Percentiles rank a stretch among this genome's conserved stretches.
Evolutionary conservation across 768 basidiomycete species (phyloP).

Genomic region (Jaapia argillacea): DNA sequence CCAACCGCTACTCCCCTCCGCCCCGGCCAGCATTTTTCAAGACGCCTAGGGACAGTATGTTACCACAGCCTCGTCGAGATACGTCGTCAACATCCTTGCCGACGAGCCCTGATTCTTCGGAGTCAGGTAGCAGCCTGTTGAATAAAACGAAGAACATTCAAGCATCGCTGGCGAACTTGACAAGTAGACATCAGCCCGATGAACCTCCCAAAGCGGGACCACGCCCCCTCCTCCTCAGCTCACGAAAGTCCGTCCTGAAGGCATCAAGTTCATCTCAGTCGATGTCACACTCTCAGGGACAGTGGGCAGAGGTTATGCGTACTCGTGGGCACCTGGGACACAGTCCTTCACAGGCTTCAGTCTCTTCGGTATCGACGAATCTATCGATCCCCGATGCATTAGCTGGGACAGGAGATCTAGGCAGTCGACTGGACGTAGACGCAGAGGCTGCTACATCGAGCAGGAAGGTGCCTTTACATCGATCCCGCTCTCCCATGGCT

Average conservation of each 20-base stretch:
- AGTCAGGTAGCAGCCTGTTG: slow-evolving; percentile 22
- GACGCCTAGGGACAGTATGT: slow-evolving; percentile 46
- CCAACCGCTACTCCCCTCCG: slow-evolving; percentile 36
- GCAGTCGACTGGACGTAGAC: slow-evolving; percentile 50
- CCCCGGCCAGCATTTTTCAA: slow-evolving; percentile 48
- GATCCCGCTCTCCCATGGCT: slow-evolving; percentile 66
- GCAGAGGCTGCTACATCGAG: no score
- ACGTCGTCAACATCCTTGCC: slow-evolving; percentile 1
- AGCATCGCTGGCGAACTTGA: slow-evolving; percentile 33
- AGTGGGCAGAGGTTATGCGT: not conserved
- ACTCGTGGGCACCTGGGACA: slow-evolving; percentile 16
- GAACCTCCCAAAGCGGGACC: slow-evolving; percentile 42
- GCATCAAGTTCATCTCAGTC: slow-evolving; percentile 10
- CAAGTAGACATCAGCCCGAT: slow-evolving; percentile 23
- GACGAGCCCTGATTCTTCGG: not conserved
- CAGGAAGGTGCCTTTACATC: slow-evolving; percentile 53
- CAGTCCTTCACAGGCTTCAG: slow-evolving; percentile 52
- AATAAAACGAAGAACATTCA: slow-evolving; percentile 28
- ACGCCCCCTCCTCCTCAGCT: slow-evolving; percentile 54
- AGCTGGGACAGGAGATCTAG: not conserved
- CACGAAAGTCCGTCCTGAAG: slow-evolving; percentile 17
- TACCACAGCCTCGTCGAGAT: slow-evolving; percentile 24
- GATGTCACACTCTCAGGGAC: slow-evolving; percentile 7
- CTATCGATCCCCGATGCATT: not conserved
- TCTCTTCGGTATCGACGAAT: slow-evolving; percentile 44